Evolutionary conservation across 805 yeast genomes (phyloP).

Genomic region (Wickerhamiella vanderwaltii): DNA sequence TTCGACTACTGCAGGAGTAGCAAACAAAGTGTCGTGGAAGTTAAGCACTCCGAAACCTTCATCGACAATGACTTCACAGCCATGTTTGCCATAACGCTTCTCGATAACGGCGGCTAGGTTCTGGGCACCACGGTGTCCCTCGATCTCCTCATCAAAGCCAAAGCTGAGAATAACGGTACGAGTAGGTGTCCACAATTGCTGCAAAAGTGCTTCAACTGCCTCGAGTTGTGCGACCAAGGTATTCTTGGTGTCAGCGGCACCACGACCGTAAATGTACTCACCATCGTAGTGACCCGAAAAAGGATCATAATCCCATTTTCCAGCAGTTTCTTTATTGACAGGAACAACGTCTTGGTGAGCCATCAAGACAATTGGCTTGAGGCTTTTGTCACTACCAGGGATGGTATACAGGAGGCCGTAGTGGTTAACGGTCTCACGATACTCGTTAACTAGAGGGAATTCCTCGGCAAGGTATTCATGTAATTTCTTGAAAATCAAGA

Average conservation of each 20-base stretch:
- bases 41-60: slow-evolving; percentile 43
- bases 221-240: slow-evolving; percentile 47
- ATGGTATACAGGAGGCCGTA: slow-evolving; percentile 51
- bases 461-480: slow-evolving; percentile 42
- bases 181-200: slow-evolving; percentile 39
- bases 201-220: slow-evolving; percentile 43
- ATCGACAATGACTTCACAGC: slow-evolving; percentile 53
- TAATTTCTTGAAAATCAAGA: slow-evolving; percentile 37
- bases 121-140: slow-evolving; percentile 53
- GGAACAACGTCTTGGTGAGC: slow-evolving; percentile 77
- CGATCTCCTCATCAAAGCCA: slow-evolving; percentile 67
- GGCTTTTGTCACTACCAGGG: slow-evolving; percentile 37
- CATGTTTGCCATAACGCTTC: slow-evolving; percentile 47
- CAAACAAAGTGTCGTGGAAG: slow-evolving; percentile 38
- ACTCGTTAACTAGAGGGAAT: slow-evolving; percentile 42
- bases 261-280: slow-evolving; percentile 54
- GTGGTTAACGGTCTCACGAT: slow-evolving; percentile 42
- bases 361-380: slow-evolving; percentile 55
- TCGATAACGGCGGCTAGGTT: slow-evolving; percentile 36
- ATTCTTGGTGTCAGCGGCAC: slow-evolving; percentile 62
- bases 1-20: slow-evolving; percentile 48
- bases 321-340: slow-evolving; percentile 40
- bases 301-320: slow-evolving; percentile 53
- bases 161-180: slow-evolving; percentile 49
- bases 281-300: slow-evolving; percentile 57